Base-by-base conservation (phyloP, 345 rosid species). In the Trapa bicornis region DNA sequence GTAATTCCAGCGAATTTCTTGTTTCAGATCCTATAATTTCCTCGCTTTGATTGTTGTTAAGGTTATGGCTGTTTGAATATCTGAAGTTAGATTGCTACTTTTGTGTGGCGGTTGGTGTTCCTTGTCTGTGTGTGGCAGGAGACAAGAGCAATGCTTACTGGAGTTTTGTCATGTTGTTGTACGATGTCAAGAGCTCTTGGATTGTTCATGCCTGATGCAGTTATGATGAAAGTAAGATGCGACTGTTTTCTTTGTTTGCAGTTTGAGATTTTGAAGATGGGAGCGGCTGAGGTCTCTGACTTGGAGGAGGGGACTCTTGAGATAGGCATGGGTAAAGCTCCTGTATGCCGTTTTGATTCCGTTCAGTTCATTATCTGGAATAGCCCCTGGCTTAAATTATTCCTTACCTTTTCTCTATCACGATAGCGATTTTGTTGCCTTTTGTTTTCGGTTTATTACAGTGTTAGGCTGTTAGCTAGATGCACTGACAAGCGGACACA, bases 281-380 rank as follows among this genome's bases (percentile, higher is more conserved):
- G 76, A 45, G 74, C 68, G 60, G 77, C 70, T 37, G 75, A 82
- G 73, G 76, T 35, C 54, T 47, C 43, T 62, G 84, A 79, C 63
- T 73, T 80, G 87, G 97, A 87, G 71, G 87, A 78, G 69, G 97
- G 84, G 70, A 77, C 89, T 42, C 86, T 89, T 16, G 92, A 89
- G 87, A 81, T 91, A 74, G 97, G 96, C 75, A 89, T 91, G 94
- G 97, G 97, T 91, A 70, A 22, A 67, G 87, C 35, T 53, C 43
- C 42, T 16, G 1, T 12, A 17, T 53, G 39, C 22, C 53, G 53
- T 7, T 47, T 47, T 47, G 16, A 47, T 12, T 50, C 22, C 7
- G 6, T 15, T 16, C 56, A 7, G 22, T 50, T 3, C 37, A 2
- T 6, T 48, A 48, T 16, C 16, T 7, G 4, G 37, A 37, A 32